Evolutionary conservation across 441 rosid species (phyloP), one percentile per base, ranked within the genome.

Genomic region (Melastoma candidum): DNA sequence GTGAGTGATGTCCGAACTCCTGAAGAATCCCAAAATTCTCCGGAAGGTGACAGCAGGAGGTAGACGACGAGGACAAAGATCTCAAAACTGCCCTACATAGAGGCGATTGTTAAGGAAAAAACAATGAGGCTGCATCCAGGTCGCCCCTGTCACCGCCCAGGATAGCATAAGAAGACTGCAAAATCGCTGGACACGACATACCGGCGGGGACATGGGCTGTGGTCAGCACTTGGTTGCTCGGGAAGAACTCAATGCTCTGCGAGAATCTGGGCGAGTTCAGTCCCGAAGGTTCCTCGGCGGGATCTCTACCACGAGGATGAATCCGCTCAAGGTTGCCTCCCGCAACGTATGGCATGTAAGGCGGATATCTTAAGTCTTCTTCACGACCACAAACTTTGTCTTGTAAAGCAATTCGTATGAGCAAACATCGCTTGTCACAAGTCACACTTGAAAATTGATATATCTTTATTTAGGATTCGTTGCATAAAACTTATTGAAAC

Each of bases 121-220:
- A 48, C 69, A 1, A 68, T 74, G 79, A 67, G 79, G 14, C 49
- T 74, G 5, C 79, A 74, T 55, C 79, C 79, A 0, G 74, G 13
- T 73, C 71, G 3, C 79, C 79, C 0, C 56, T 74, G 71, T 47
- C 71, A 0, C 65, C 66, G 46, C 79, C 79, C 1, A 58, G 71
- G 44, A 11, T 49, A 36, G 2, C 73, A 2, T 46, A 71, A 2
- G 68, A 68, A 12, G 74, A 71, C 41, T 63, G 74, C 59, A 54
- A 54, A 13, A 12, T 74, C 8, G 59, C 26, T 0, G 74, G 68
- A 39, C 71, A 71, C 44, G 77, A 75, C 54, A 49, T 75, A 29
- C 64, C 47, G 1, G 66, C 71, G 44, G 76, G 53, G 51, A 67
- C 77, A 7, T 58, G 64, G 39, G 51, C 12, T 14, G 44, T 75